Evolutionary conservation across 495 filamentous ascomycete species (phyloP), one percentile per base, ranked within the genome.

Genomic region (Emericellopsis terricola): DNA sequence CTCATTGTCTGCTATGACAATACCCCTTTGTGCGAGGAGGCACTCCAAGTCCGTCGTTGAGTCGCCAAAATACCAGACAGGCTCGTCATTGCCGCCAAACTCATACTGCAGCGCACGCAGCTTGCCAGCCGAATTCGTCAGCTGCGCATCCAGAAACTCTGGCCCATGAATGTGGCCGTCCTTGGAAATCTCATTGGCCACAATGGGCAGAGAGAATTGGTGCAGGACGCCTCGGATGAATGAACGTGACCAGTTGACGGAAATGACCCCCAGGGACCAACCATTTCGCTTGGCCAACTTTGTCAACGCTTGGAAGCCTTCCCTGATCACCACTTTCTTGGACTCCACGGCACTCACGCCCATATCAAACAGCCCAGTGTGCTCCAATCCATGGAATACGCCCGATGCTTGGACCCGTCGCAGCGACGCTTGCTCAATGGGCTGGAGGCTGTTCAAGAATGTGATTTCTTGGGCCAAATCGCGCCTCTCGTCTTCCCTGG

Each of bases 241-340:
- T n/a, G 47, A 44, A 0, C 43, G 28, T 3, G 52, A 57, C 60
- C 59, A 64, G 29, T 65, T 64, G 2, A 65, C 56, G 9, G 54
- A 59, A 6, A 64, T 46, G 3, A 65, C 42, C 15, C 44, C 49
- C 31, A 58, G 42, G 19, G 41, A 41, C 52, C 41, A 49, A 4
- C 42, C 49, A 28, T 38, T 26, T 4, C 26, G 17, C 4, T 35
- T 2, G 16, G 40, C 41, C 19, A 29, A 18, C 19, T 33, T 21
- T 17, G 59, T 33, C 24, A 65, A 51, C 13, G 36, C 34, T 21
- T 11, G 27, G 29, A 63, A 60, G 1, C 61, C 61, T 1, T 38
- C 41, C 19, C 61, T 32, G 0, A 63, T 34, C 15, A 6, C 31
- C 3, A 64, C 46, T 10, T 24, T 34, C 11, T 43, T 42, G 7